A percentile compares a stretch with the other conserved stretches of the same genome.
Conservation (phyloP, 768 basidiomycete genomes). For the Xerocomellus intermedius region DNA sequence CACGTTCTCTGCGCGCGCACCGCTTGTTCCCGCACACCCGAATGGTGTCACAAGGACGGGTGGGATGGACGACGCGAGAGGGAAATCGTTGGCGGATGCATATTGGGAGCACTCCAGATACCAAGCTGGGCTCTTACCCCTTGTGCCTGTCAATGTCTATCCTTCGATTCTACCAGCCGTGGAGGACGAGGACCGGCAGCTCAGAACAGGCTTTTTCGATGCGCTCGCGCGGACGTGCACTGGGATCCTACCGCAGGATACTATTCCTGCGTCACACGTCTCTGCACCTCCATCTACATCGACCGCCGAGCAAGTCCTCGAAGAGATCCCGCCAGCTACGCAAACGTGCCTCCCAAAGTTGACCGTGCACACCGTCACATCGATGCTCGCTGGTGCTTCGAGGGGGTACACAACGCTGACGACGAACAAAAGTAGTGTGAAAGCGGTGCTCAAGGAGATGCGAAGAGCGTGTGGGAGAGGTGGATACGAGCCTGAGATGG, state of each 20-base stretch:
- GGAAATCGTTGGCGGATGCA: constrained; percentile 28
- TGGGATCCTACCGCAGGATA: constrained; percentile 51
- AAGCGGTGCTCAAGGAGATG: constrained; percentile 70
- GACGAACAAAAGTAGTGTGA: constrained; percentile 78
- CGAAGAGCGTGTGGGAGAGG: constrained; percentile 23
- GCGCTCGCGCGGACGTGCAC: constrained; percentile 52
- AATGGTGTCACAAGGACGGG: background rate
- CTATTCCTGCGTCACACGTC: background rate
- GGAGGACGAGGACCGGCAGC: background rate
- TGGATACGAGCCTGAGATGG: constrained; percentile 14
- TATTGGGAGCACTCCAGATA: constrained; percentile 71
- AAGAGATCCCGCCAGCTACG: constrained; percentile 51
- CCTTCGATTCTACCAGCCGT: constrained; percentile 28
- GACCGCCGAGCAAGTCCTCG: constrained; percentile 2
- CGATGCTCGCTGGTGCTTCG: constrained; percentile 65
- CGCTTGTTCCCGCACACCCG: constrained; percentile 1
- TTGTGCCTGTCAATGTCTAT: constrained; percentile 58
- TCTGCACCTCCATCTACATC: background rate
- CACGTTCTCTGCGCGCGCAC: constrained; percentile 4
- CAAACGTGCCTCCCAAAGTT: constrained; percentile 57
- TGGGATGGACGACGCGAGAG: background rate
- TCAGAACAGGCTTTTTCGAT: constrained; percentile 38
- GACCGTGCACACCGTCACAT: constrained; percentile 76
- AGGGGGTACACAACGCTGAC: constrained; percentile 85
- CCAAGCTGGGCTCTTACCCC: constrained; percentile 48